phyloP scores from a whole-genome alignment of 73 alveolate genomes.

The Paramecium pentaurelia region DNA sequence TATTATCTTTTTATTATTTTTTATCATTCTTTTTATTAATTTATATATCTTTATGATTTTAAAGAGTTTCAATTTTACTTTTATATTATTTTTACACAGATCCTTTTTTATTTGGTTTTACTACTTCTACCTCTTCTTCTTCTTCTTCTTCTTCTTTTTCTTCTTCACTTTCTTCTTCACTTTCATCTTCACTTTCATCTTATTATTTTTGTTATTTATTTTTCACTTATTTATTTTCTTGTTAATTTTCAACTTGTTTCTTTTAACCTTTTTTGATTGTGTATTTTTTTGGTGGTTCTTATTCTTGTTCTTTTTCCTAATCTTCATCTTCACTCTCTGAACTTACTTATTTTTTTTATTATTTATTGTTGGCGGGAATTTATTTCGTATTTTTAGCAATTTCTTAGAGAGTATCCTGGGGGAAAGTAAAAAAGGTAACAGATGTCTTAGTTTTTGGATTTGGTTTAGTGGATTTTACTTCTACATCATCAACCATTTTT shows the following conservation, averaged over 20 bases:
- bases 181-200: not conserved
- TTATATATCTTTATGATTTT: not conserved
- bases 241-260: not conserved
- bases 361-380: constrained; percentile 11
- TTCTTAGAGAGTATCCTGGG: not conserved
- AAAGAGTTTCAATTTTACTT: not conserved
- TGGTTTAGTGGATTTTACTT: not conserved
- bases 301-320: not conserved
- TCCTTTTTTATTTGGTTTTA: not conserved
- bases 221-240: not conserved
- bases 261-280: not conserved
- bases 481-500: not conserved
- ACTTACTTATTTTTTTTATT: not conserved
- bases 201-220: not conserved
- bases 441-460: not conserved
- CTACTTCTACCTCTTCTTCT: not conserved
- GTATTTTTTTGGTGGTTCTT: not conserved
- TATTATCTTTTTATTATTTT: not conserved
- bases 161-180: not conserved
- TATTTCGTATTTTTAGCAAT: not conserved
- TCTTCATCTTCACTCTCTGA: not conserved
- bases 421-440: not conserved
- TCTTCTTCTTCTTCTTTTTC: not conserved
- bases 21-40: not conserved
- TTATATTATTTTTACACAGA: not conserved